Conservation (phyloP, 75 land plant genomes). For the Cunninghamia lanceolata region DNA sequence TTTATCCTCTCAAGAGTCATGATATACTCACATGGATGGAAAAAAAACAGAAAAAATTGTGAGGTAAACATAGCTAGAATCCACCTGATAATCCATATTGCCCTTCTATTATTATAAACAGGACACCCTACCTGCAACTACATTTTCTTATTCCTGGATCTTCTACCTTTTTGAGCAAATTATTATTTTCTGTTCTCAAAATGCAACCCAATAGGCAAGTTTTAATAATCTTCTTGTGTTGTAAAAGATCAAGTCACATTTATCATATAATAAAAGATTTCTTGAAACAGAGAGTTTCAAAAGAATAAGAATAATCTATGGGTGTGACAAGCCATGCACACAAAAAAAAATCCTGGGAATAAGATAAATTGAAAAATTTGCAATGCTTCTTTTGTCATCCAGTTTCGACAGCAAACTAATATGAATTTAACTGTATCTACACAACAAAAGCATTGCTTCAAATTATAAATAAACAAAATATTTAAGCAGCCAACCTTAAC, state of each 20-base stretch:
- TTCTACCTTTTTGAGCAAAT: neutral
- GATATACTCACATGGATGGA: neutral
- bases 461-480: slow-evolving; percentile 3
- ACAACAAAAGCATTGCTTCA: neutral
- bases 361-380: neutral
- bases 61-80: neutral
- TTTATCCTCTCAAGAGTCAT: neutral
- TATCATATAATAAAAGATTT: neutral
- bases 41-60: neutral
- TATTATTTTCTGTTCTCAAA: neutral
- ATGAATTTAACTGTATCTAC: neutral
- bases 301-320: neutral
- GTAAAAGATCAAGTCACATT: neutral
- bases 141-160: neutral
- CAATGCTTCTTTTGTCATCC: neutral
- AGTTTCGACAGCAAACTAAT: neutral
- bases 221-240: neutral
- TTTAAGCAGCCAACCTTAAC: slow-evolving; percentile 56
- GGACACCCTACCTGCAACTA: neutral
- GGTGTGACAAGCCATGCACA: neutral
- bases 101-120: neutral
- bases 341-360: neutral
- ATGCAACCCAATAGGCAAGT: neutral
- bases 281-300: neutral
- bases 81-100: neutral